phyloP scores from a whole-genome alignment of 2,329 filamentous ascomycete genomes.

The Volutella citrinella region DNA sequence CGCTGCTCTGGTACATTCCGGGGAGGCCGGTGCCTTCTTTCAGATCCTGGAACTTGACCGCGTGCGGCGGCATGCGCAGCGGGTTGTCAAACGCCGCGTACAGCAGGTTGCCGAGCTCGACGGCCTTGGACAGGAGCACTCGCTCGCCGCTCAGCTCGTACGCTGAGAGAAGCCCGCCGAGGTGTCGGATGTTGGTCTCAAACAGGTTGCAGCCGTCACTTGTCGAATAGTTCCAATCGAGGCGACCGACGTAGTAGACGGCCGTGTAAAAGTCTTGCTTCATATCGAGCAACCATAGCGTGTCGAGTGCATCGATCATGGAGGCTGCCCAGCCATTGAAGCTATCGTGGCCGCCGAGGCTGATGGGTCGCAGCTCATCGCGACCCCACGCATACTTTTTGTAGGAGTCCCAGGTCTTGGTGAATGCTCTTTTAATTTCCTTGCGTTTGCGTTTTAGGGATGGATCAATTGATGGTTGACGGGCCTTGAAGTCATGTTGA shows the following conservation, averaged over 20 bases:
- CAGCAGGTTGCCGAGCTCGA: constrained; percentile 59
- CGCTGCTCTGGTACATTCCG: constrained; percentile 28
- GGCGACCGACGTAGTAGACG: constrained; percentile 46
- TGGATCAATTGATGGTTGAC: no score
- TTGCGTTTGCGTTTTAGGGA: constrained; percentile 18
- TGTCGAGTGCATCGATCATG: constrained; percentile 60
- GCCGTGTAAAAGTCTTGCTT: constrained; percentile 60
- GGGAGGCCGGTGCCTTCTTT: constrained; percentile 32
- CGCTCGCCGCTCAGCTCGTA: constrained; percentile 62
- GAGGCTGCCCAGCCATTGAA: constrained; percentile 64
- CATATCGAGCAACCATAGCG: constrained; percentile 66
- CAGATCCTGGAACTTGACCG: constrained; percentile 40
- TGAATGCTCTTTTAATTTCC: constrained; percentile 46
- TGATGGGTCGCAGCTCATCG: constrained; percentile 57
- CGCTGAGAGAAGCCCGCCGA: constrained; percentile 63
- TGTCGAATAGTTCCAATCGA: constrained; percentile 47
- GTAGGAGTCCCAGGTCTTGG: constrained; percentile 56
- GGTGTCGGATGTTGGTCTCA: constrained; percentile 66
- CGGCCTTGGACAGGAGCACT: constrained; percentile 55
- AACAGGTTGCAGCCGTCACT: constrained; percentile 55
- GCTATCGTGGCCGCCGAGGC: constrained; percentile 44
- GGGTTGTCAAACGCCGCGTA: constrained; percentile 65
- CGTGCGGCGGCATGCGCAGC: constrained; percentile 57
- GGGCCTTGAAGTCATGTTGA: constrained; percentile 17
- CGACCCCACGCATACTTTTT: constrained; percentile 57